Evolutionary conservation across 805 yeast species (phyloP), one percentile per base, ranked within the genome.

Genomic region (Candida quercuum): DNA sequence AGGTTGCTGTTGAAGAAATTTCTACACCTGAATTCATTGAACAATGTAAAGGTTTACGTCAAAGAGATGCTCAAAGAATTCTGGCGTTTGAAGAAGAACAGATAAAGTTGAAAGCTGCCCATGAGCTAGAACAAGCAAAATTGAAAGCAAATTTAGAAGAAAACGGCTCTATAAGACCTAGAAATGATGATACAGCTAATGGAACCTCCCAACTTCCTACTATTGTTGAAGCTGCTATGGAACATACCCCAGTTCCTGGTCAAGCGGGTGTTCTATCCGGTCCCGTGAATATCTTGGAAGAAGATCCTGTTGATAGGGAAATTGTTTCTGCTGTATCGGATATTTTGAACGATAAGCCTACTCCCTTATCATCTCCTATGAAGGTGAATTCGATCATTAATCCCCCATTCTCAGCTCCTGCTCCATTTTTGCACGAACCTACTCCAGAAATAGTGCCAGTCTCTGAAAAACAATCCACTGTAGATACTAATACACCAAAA

Each of bases 1-100:
- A 88, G 59, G 95, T 93, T 56, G 95, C 94, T 6, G 73, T 93
- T 37, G 99, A 93, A 50, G 99, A 93, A 46, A 78, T 89, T 48
- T 77, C 81, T 35, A 63, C 71, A 3, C 81, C 91, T 1, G 84
- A 77, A 26, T 81, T 93, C 39, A 54, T 82, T 18, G 72, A 73
- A 30, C 86, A 87, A 31, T 93, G 98, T 65, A 80, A 75, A 45
- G 82, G 76, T 15, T 67, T 89, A 54, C 71, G 81, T 41, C 67
- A 64, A 35, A 70, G 96, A 44, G 95, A 86, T 51, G 54, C 70
- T 22, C 60, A 61, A 30, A 73, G 80, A 48, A 78, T 74, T 47
- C 60, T 61, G 14, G 64, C 66, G 42, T 69, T 56, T 53, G 61
- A 49, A 61, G 66, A 54, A 26, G 54, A 52, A 16, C 19, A 49